phyloP scores from a whole-genome alignment of 148 eudicot genomes.

The Fagopyrum tataricum region DNA sequence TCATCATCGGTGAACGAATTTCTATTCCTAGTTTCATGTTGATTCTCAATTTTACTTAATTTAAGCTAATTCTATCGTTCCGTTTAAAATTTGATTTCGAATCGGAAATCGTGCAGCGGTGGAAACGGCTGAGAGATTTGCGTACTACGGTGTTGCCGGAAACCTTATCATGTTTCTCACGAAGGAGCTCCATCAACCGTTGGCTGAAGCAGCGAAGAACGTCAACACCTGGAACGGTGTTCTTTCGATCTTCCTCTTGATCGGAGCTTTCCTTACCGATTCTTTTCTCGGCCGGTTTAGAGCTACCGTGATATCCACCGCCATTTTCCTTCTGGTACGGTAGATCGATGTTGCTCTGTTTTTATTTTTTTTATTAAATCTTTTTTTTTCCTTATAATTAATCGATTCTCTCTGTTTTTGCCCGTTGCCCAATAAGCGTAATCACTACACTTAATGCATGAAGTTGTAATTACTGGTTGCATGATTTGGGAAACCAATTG shows the following conservation, averaged over 20 bases:
- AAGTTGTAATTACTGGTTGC: too few species aligned
- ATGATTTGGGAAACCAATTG: too few species aligned
- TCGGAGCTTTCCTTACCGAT: constrained; percentile 59
- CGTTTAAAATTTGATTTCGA: neutral
- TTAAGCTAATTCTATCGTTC: neutral
- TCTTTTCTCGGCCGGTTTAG: constrained; percentile 58
- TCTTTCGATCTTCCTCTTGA: constrained; percentile 21
- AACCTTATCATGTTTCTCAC: constrained; percentile 54
- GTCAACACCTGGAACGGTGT: constrained; percentile 59
- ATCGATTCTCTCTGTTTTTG: neutral
- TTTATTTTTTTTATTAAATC: neutral
- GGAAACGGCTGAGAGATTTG: constrained; percentile 46
- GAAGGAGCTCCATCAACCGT: constrained; percentile 25
- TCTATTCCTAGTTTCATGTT: neutral
- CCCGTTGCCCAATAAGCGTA: too few species aligned
- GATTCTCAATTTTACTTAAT: neutral
- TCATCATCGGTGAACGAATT: constrained; percentile 38
- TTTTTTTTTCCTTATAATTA: neutral
- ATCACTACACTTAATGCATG: too few species aligned
- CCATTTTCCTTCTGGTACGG: constrained; percentile 40
- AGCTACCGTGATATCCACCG: constrained; percentile 51
- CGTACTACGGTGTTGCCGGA: constrained; percentile 38
- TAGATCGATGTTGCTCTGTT: neutral
- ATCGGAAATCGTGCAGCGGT: constrained; percentile 22
- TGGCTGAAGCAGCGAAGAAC: constrained; percentile 53